These are phyloP conservation scores for Penicillium sp. DNA, from an alignment of 2,329 filamentous ascomycete species.

Conservation along the genomic window DNA sequence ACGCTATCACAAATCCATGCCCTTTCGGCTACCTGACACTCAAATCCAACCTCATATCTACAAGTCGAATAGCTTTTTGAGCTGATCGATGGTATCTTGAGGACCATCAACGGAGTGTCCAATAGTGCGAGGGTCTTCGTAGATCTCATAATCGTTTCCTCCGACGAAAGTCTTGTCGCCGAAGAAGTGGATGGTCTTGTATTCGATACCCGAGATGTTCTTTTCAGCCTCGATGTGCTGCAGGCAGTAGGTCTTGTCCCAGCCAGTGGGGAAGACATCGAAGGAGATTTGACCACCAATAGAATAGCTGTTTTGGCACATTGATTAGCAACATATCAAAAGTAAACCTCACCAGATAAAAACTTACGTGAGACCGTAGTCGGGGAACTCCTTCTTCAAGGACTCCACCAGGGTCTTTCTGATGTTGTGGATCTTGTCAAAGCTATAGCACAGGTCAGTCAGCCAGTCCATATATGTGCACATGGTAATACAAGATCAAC, in stretches of 20 bases:
- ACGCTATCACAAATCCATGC: constrained; percentile 18
- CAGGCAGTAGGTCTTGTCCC: constrained; percentile 99
- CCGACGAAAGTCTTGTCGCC: constrained; percentile 91
- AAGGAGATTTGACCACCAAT: constrained; percentile 98
- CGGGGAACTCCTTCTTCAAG: constrained; percentile 76
- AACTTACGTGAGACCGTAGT: constrained; percentile 80
- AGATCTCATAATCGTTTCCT: constrained; percentile 97
- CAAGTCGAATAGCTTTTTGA: constrained; percentile 78
- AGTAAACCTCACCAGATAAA: not conserved
- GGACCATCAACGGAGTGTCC: constrained; percentile 81
- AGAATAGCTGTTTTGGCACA: too few species aligned
- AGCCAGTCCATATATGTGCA: not conserved
- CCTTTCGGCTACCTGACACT: not conserved
- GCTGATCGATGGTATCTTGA: constrained; percentile 73
- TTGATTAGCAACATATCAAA: constrained; percentile 9
- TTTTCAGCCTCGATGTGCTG: constrained; percentile 80
- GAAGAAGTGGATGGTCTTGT: constrained; percentile 93
- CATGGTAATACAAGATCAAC: not conserved
- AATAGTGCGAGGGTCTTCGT: constrained; percentile 72
- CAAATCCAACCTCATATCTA: constrained; percentile 32
- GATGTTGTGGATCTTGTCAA: constrained; percentile 74
- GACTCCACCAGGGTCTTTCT: constrained; percentile 72
- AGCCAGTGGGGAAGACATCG: constrained; percentile 92
- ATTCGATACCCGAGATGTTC: constrained; percentile 61
- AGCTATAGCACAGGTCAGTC: constrained; percentile 42